A percentile compares a stretch with the other conserved stretches of the same genome.
Conservation (phyloP, 192 early-diverging fungal species). For the Backusella parvicylindrica region DNA sequence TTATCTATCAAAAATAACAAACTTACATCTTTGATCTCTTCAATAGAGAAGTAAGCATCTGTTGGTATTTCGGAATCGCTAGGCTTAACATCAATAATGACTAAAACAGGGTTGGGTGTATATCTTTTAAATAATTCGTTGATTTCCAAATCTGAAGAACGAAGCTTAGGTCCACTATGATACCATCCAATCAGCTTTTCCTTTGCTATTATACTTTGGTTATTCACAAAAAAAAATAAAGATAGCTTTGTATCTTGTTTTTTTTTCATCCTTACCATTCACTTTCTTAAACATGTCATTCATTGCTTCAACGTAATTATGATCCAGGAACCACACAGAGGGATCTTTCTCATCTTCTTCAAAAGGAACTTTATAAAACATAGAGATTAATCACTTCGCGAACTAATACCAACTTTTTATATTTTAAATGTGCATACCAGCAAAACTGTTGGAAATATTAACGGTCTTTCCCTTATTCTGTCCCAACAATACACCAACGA, state of each 20-base stretch:
- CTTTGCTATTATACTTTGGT: constrained; percentile 55
- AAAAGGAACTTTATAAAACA: constrained; percentile 77
- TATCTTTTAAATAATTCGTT: constrained; percentile 97
- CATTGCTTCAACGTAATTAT: constrained; percentile 99
- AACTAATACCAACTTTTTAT: background rate
- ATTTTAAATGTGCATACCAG: constrained; percentile 54
- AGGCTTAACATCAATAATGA: constrained; percentile 96
- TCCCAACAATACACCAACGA: constrained; percentile 94
- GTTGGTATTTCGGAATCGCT: constrained; percentile 92
- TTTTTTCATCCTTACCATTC: constrained; percentile 65
- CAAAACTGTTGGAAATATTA: constrained; percentile 97
- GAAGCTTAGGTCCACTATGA: constrained; percentile 97
- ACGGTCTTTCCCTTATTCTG: constrained; percentile 84
- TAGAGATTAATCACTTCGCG: background rate
- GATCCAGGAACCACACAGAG: constrained; percentile 97
- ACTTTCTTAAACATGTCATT: constrained; percentile 99
- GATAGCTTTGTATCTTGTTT: background rate
- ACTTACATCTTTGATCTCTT: constrained; percentile 94
- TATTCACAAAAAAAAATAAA: too few species aligned
- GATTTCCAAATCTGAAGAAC: constrained; percentile 94
- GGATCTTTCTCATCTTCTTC: constrained; percentile 99
- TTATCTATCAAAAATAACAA: background rate
- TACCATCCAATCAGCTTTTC: constrained; percentile 99
- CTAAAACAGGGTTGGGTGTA: constrained; percentile 93
- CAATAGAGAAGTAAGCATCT: constrained; percentile 95